Evolutionary conservation across 1,284 basidiomycete species (phyloP), one percentile per base, ranked within the genome.

Genomic region (Ganoderma resinaceum): DNA sequence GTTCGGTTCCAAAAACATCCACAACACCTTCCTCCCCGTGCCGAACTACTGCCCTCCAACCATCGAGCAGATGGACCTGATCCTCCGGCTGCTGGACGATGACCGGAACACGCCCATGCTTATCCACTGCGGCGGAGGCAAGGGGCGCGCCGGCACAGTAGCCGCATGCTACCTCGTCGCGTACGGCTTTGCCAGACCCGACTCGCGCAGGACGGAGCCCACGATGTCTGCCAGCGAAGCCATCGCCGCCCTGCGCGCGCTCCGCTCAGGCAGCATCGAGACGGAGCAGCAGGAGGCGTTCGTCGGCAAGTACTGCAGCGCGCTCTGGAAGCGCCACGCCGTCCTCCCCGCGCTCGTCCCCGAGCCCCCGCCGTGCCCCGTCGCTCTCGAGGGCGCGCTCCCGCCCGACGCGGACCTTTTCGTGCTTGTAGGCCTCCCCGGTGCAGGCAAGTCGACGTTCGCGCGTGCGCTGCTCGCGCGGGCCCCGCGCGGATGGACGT

Each of bases 61-160:
- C 0, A 79, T 89, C 61, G 87, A 88, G 75, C 87, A 89, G 71
- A 86, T 89, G 84, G 87, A 89, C 73, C 74, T 87, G 52, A 80
- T 89, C 65, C 80, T 88, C 67, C 77, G 80, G 20, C 75, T 87
- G 12, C 77, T 88, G 20, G 77, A 81, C 6, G 84, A 87, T 57
- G 77, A 80, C 18, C 76, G 77, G 26, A 84, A 86, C 14, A 75
- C 84, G 7, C 86, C 87, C 0, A 72, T 87, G n/a, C 77, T 90
- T 9, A 79, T 90, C 12, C 88, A 90, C 71, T 90, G 89, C 73
- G 88, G 87, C 20, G 89, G 88, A 2, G 89, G 89, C 1, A 89
- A 88, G 72, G 88, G 89, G 0, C 83, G 88, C 18, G 88, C 89
- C 23, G 89, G 89, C 12, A 89, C 87, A 0, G 85, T 90, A 0